Base-by-base conservation (phyloP, 305 asterid species). In the Striga hermonthica region DNA sequence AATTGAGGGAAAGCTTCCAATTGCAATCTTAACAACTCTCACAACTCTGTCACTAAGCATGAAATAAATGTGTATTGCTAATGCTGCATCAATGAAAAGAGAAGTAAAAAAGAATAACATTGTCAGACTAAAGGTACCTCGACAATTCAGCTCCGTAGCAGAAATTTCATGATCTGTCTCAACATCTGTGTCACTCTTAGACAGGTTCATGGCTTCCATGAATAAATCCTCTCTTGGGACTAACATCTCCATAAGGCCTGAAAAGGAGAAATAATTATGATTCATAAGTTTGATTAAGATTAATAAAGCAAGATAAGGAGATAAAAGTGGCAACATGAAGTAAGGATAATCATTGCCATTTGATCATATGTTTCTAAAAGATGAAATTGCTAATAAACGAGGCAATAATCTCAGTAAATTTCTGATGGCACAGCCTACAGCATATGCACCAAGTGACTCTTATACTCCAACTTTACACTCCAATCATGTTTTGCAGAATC, bases 211-310 rank as follows among this genome's bases (percentile, higher is more conserved):
- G 67, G 68, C 74, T 60, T 72, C 88, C 73, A 61, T 64, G 63
- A 83, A 39, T 43, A 62, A 57, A 50, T 49, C 86, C 10, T 72
- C 82, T 55, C 79, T 74, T 3, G 73, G 63, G 58, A 74, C 64
- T 65, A 85, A 70, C 79, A 77, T 88, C 11, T 78, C 80, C 65
- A 81, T 86, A 36, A 87, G 89, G 67, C 95, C 98, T 92, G 91
- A 69, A 78, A 75, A 48, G 47, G 14, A 39, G 54, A 63, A 15
- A 62, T n/a, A 53, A 53, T 35, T 39, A 65, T 14, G 10, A 35
- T 10, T 64, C 9, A 64, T 16, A 37, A 60, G 28, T 57, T 15
- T 31, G 37, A 50, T 36, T 4, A 52, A 28, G 15, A 48, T 1
- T 1, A 6, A 7, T 9, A 11, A 38, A 65, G 43, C 57, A 38